Base-by-base conservation (phyloP, 1,284 basidiomycete species). In the Fomitopsis palustris region DNA sequence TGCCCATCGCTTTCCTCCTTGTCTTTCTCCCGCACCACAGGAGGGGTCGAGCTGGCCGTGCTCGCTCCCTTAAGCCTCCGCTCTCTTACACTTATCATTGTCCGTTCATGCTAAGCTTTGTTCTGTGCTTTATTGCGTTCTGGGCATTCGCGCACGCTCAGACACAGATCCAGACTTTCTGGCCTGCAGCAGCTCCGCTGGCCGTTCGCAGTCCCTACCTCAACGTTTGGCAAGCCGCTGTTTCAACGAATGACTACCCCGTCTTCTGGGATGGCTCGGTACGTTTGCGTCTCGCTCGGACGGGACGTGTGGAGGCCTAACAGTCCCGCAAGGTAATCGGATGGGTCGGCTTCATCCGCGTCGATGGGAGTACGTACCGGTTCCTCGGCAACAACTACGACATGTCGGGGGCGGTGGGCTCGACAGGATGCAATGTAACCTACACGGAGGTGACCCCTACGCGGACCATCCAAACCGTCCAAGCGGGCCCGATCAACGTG, bases 401-500 rank as follows among this genome's bases (percentile, higher is more conserved):
- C 38, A 42, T 29, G 23, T 17, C 27, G 12, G 37, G 14, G 7
- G 25, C 38, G 2, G n/a, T 41, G 35, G n/a, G 25, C 9, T 23
- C 23, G 23, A 35, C 16, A 19, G 41, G 43, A 21, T 23, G 45
- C 29, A 53, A 47, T 42, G 23, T 53, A 14, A 57, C 56, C 4
- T 35, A 14, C 38, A 43, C 39, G 10, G 37, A 54, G 17, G 29
- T 64, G 21, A 64, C 61, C 0, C 52, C 61, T 33, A 65, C 63
- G 6, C 57, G 63, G 33, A 64, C 63, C 3, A 53, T 58, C 7
- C 59, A 61, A 47, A 55, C 38, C 4, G 52, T 64, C 17, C 45
- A 56, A 16, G 53, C 64, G 17, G 63, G 61, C 8, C 53, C 60
- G 1, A 47, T 64, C 31, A 41, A 42, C 3, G 23, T 65, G 33